A percentile compares a stretch with the other conserved stretches of the same genome.
phyloP scores from a whole-genome alignment of 495 filamentous ascomycete genomes.

The Cryomyces minteri region DNA sequence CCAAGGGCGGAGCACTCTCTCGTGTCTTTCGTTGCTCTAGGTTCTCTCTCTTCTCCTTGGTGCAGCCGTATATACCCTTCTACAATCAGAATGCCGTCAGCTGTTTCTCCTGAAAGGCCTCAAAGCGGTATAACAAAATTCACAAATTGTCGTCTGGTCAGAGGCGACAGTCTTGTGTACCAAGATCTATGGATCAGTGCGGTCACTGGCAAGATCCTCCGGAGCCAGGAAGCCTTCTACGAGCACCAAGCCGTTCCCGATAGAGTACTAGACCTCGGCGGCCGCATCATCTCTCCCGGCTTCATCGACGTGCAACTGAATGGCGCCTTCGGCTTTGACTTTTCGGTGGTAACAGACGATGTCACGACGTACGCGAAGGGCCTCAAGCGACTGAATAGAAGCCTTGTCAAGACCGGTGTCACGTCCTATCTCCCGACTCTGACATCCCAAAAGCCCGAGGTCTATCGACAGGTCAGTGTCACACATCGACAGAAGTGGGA shows the following conservation, averaged over 20 bases:
- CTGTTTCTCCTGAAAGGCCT: neutral
- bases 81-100: too few species aligned
- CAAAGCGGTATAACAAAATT: conserved; percentile 52
- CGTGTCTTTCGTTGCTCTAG: too few species aligned
- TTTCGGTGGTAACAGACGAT: conserved; percentile 48
- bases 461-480: conserved; percentile 40
- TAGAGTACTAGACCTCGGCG: conserved; percentile 48
- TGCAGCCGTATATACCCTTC: conserved; percentile 5
- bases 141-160: conserved; percentile 60
- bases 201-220: conserved; percentile 53
- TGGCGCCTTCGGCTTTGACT: conserved; percentile 73
- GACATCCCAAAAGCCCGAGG: conserved; percentile 44
- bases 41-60: neutral
- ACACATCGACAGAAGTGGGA: neutral
- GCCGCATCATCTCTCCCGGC: conserved; percentile 61
- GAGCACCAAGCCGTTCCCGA: conserved; percentile 41
- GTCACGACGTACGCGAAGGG: conserved; percentile 44
- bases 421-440: conserved; percentile 72
- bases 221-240: conserved; percentile 59
- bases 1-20: too few species aligned
- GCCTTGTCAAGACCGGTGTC: conserved; percentile 55
- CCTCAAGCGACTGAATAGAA: conserved; percentile 44
- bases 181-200: conserved; percentile 70
- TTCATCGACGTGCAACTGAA: conserved; percentile 79
- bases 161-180: conserved; percentile 39